Evolutionary conservation across 257 asterid genomes (phyloP), one percentile per base, ranked within the genome.

Genomic region (Catharanthus roseus): DNA sequence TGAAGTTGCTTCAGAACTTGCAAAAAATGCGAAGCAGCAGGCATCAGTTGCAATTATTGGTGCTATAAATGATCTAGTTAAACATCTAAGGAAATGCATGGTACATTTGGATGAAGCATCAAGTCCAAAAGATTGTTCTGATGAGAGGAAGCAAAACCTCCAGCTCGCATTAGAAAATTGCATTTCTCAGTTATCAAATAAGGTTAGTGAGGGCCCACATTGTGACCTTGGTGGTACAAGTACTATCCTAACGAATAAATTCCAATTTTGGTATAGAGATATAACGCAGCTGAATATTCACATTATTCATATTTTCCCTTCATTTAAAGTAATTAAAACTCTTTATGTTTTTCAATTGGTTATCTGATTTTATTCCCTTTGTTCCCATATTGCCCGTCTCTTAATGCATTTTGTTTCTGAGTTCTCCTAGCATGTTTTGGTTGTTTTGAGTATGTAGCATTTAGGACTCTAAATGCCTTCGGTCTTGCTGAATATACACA

Each of bases 121-220:
- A 31, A 71, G 66, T 81, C 71, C 77, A 29, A 55, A 28, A 54
- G 79, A 74, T 31, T 74, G 70, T 34, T 73, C 72, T 6, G 72
- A 77, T 56, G 77, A 74, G 16, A 63, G 72, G 72, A 73, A 78
- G 66, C 49, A 71, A 36, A 78, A 70, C 54, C 77, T 84, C 68
- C 88, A 81, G 73, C 67, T 62, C 78, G 75, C 86, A 49, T 29
- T 84, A 61, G 86, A 81, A 75, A 84, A 65, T 74, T 84, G 86
- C 79, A 84, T 84, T 57, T 69, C 70, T 21, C 84, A 74, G 47
- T 81, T 84, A 24, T 69, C 88, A 36, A 12, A 76, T 29, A 84
- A 84, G 88, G 86, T 84, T 72, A 58, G 79, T 74, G 45, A 57
- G 60, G 19, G 73, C 44, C 72, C 63, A 61, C 41, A 53, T 6